Evolutionary conservation across 2,329 filamentous ascomycete genomes (phyloP).

Genomic region (Sclerotinia borealis): DNA sequence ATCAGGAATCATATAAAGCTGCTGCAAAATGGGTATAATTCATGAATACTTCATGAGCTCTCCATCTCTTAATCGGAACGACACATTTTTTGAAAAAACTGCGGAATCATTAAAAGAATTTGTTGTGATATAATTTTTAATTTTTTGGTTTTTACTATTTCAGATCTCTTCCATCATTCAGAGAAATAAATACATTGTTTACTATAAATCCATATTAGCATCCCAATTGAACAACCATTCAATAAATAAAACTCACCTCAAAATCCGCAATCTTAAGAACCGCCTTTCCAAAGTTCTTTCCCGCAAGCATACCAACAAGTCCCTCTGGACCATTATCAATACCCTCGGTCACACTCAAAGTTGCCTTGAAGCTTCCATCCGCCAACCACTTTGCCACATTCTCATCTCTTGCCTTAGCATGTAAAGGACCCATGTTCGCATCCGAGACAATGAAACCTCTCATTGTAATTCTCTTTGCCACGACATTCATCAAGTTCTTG

Average conservation of each 20-base stretch:
- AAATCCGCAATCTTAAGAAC: conserved; percentile 52
- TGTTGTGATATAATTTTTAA: background rate
- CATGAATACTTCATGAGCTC: no score
- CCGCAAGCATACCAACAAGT: conserved; percentile 59
- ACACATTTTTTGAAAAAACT: no score
- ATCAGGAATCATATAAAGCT: no score
- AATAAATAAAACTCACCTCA: conserved; percentile 10
- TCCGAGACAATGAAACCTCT: conserved; percentile 64
- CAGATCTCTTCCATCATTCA: background rate
- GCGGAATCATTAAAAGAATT: no score
- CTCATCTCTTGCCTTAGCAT: conserved; percentile 56
- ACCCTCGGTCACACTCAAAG: conserved; percentile 54
- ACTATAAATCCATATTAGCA: background rate
- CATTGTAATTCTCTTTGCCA: conserved; percentile 56
- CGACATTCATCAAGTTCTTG: conserved; percentile 53
- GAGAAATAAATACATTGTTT: background rate
- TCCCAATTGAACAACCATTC: no score
- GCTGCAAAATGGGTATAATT: no score
- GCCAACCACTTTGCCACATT: conserved; percentile 63
- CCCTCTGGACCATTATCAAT: conserved; percentile 62
- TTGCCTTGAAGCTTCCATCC: conserved; percentile 59
- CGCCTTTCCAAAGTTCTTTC: conserved; percentile 69
- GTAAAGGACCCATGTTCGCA: conserved; percentile 53
- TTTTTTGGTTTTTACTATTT: background rate
- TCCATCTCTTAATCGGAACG: background rate